These are phyloP conservation scores for Euphorbia neoarborescens DNA, from an alignment of 441 rosid species.

Conservation along the genomic window DNA sequence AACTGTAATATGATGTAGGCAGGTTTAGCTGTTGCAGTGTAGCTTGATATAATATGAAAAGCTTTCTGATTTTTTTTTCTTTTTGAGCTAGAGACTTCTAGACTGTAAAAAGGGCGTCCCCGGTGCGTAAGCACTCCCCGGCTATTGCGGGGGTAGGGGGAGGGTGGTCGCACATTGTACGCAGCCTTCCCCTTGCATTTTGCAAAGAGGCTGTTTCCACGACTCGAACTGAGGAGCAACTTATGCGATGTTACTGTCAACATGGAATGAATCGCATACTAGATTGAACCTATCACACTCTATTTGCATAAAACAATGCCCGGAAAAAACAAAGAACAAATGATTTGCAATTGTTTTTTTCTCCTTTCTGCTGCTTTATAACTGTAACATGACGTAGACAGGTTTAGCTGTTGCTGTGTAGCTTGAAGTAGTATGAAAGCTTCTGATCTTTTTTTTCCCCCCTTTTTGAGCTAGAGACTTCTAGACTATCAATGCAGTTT, in stretches of 20 bases:
- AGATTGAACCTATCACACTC: background rate
- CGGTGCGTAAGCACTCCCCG: too few relatives aligned
- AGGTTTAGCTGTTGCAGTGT: background rate
- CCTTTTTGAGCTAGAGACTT: conserved; percentile 1
- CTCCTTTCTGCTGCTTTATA: background rate
- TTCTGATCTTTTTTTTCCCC: background rate
- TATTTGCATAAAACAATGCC: background rate
- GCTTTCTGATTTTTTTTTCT: background rate
- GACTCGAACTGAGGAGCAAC: too few relatives aligned
- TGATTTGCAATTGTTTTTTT: background rate
- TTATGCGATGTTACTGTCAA: conserved; percentile 64
- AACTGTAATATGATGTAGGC: background rate
- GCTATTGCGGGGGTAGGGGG: too few relatives aligned
- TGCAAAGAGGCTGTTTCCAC: too few relatives aligned
- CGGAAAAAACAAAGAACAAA: background rate
- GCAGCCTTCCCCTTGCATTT: conserved; percentile 64
- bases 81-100: conserved; percentile 4
- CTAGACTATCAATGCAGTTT: background rate
- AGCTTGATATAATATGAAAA: background rate
- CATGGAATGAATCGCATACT: conserved; percentile 28
- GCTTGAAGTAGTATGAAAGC: background rate
- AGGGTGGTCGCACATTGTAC: too few relatives aligned
- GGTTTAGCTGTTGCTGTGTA: background rate
- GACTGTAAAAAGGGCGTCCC: too few relatives aligned
- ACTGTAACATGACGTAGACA: background rate